Percentiles rank a stretch among this genome's conserved stretches.
These are phyloP conservation scores for Phaeosphaeriaceae sp. DNA, from an alignment of 2,329 filamentous ascomycete genomes.

Conservation along the genomic window DNA sequence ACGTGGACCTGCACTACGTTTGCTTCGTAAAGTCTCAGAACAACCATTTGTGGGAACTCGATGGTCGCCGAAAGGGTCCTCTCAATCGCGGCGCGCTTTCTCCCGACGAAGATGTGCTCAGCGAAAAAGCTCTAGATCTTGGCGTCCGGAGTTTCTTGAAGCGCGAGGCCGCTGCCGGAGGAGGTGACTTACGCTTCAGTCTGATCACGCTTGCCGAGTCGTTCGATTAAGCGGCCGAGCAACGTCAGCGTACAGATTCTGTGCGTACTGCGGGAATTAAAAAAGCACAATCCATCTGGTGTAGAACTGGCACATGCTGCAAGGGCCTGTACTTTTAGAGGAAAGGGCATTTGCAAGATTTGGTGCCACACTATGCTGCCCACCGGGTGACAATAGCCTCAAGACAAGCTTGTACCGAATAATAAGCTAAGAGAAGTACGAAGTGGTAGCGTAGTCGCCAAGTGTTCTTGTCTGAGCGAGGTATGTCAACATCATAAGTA, in stretches of 20 bases:
- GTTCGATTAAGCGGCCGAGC: constrained; percentile 50
- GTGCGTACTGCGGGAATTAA: not conserved
- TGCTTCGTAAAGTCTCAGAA: constrained; percentile 83
- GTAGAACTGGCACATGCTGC: not conserved
- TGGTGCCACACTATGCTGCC: not conserved
- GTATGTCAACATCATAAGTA: constrained; percentile 14
- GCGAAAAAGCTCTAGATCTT: constrained; percentile 74
- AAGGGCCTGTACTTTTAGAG: not conserved
- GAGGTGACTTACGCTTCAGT: constrained; percentile 69
- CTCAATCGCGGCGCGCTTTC: constrained; percentile 64
- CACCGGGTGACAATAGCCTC: not conserved
- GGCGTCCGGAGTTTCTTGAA: constrained; percentile 70
- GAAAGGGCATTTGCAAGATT: not conserved
- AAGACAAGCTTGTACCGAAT: not conserved
- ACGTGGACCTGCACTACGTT: constrained; percentile 94
- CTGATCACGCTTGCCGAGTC: constrained; percentile 66
- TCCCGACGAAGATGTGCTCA: constrained; percentile 60
- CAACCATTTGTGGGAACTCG: constrained; percentile 78
- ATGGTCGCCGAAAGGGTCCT: constrained; percentile 76
- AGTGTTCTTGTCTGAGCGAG: constrained; percentile 15
- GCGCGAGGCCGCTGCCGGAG: constrained; percentile 61
- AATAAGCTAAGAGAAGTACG: not conserved
- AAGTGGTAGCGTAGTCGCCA: not conserved
- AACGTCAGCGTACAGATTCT: not conserved
- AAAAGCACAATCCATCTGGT: not conserved